A percentile compares a stretch with the other conserved stretches of the same genome.
These are phyloP conservation scores for Fabrea salina DNA, from an alignment of 169 alveolate species.

Conservation along the genomic window DNA sequence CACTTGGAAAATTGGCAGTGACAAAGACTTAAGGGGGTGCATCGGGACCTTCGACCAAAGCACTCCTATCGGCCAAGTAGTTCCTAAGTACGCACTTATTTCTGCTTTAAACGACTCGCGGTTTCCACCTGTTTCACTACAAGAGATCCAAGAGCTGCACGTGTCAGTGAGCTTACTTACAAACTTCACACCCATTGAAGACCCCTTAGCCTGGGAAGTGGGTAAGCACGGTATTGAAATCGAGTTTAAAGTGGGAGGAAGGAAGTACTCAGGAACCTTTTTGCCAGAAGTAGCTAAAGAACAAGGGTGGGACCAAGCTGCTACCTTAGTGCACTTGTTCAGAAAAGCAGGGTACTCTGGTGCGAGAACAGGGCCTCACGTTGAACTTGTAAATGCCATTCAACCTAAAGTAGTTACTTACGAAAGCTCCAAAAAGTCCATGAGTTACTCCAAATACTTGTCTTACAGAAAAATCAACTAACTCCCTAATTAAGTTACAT, in stretches of 20 bases:
- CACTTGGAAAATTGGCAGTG: slow-evolving; percentile 42
- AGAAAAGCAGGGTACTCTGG: slow-evolving; percentile 59
- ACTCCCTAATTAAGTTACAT: no score
- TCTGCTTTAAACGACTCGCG: slow-evolving; percentile 73
- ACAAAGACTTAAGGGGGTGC: slow-evolving; percentile 67
- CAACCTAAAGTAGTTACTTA: slow-evolving; percentile 15
- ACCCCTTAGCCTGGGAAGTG: slow-evolving; percentile 70
- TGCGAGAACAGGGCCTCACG: not conserved
- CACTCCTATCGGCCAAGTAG: slow-evolving; percentile 32
- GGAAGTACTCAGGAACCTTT: slow-evolving; percentile 54
- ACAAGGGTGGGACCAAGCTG: slow-evolving; percentile 62
- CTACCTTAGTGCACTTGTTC: slow-evolving; percentile 54
- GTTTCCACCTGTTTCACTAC: slow-evolving; percentile 51
- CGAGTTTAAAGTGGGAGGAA: slow-evolving; percentile 45
- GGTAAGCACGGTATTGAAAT: slow-evolving; percentile 80
- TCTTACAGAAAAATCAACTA: no score
- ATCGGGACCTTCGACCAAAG: slow-evolving; percentile 63
- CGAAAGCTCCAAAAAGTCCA: slow-evolving; percentile 11
- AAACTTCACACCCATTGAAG: slow-evolving; percentile 53
- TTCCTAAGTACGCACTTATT: slow-evolving; percentile 46
- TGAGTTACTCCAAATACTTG: slow-evolving; percentile 12
- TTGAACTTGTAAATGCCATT: slow-evolving; percentile 1
- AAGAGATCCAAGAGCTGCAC: slow-evolving; percentile 51
- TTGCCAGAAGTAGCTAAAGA: slow-evolving; percentile 74
- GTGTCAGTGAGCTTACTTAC: slow-evolving; percentile 48